Conservation (phyloP, 208 protist genomes). For the Leishmania arabica region DNA sequence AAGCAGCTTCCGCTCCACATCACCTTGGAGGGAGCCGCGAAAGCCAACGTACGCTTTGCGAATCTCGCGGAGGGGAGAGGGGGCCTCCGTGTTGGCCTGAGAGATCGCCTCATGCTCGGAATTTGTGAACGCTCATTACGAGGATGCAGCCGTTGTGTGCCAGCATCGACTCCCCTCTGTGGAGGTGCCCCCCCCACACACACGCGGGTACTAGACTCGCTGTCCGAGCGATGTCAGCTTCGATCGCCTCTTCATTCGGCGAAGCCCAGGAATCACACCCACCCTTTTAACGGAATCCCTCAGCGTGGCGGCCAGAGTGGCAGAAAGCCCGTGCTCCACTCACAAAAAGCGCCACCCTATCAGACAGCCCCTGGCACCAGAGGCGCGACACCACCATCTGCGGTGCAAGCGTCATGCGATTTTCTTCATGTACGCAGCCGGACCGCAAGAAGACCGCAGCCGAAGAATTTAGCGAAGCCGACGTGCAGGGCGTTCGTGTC, state of each 20-base stretch:
- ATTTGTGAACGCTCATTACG: conserved; percentile 81
- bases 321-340: conserved; percentile 60
- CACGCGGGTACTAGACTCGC: neutral
- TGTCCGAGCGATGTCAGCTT: neutral
- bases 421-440: conserved; percentile 93
- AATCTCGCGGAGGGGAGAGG: conserved; percentile 68
- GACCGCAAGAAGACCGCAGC: conserved; percentile 84
- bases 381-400: conserved; percentile 80
- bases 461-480: conserved; percentile 92
- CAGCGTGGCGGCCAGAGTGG: conserved; percentile 69
- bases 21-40: conserved; percentile 77
- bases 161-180: conserved; percentile 10
- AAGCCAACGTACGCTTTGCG: conserved; percentile 86
- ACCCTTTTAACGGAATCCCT: conserved; percentile 50
- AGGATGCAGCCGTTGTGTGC: conserved; percentile 54
- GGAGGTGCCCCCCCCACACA: neutral
- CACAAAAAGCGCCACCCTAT: conserved; percentile 76
- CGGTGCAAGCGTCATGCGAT: conserved; percentile 81
- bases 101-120: neutral
- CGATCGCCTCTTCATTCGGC: conserved; percentile 5
- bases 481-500: conserved; percentile 54
- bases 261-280: conserved; percentile 7
- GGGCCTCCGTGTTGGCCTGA: conserved; percentile 49
- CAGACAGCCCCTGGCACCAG: conserved; percentile 60
- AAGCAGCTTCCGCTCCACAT: conserved; percentile 83